A percentile compares a stretch with the other conserved stretches of the same genome.
These are phyloP conservation scores for Bombardia bombarda DNA, from an alignment of 495 filamentous ascomycete genomes.

Conservation along the genomic window DNA sequence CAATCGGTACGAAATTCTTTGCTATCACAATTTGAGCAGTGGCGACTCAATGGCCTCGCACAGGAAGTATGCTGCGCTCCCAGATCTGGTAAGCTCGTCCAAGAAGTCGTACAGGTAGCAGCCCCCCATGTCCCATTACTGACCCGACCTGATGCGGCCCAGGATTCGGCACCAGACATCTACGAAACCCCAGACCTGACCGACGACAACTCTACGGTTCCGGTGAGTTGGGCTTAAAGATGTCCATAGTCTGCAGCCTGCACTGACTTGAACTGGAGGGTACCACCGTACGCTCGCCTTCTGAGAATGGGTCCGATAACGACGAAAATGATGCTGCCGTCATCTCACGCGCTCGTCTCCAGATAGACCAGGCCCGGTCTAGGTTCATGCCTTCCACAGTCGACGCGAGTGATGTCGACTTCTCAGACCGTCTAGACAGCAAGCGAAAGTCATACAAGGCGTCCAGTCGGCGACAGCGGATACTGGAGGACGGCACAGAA, in stretches of 20 bases:
- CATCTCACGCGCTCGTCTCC: conserved; percentile 66
- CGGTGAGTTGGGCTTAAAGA: conserved; percentile 42
- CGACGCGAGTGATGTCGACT: conserved; percentile 67
- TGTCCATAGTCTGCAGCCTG: conserved; percentile 3
- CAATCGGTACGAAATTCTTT: no score
- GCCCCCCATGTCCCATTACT: no score
- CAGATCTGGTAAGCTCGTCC: conserved; percentile 58
- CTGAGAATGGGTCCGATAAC: conserved; percentile 56
- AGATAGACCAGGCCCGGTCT: conserved; percentile 68
- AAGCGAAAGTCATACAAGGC: conserved; percentile 77
- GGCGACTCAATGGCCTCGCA: conserved; percentile 39
- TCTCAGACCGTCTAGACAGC: conserved; percentile 69
- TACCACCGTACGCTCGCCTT: conserved; percentile 56
- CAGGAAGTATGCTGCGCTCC: conserved; percentile 75
- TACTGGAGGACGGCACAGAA: conserved; percentile 49
- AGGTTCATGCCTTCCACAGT: conserved; percentile 68
- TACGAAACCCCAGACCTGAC: conserved; percentile 91
- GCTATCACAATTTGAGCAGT: background rate
- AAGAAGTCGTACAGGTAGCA: no score
- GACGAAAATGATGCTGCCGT: conserved; percentile 52
- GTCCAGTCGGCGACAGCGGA: conserved; percentile 55
- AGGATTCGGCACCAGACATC: conserved; percentile 88
- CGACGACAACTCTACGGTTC: conserved; percentile 79
- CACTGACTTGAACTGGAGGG: conserved; percentile 38
- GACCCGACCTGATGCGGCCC: conserved; percentile 7